Conservation (phyloP, 2,329 filamentous ascomycete genomes). For the Drechslerella coelobrocha region DNA sequence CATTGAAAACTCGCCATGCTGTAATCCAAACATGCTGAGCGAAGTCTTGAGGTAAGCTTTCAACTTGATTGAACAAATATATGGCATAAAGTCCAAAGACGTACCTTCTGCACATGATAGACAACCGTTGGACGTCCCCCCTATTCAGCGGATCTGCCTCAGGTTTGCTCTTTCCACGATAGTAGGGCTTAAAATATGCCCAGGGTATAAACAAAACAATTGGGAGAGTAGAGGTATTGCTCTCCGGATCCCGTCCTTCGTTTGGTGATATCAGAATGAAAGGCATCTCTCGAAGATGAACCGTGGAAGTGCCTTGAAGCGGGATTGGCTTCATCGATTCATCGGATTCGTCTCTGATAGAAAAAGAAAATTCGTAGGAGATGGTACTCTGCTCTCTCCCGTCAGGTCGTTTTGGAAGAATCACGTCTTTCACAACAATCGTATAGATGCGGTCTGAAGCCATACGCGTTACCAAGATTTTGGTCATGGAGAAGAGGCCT, state of each 20-base stretch:
- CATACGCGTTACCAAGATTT: too few species aligned
- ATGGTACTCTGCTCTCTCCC: conserved; percentile 75
- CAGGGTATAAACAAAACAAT: conserved; percentile 67
- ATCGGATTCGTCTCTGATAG: conserved; percentile 52
- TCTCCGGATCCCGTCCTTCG: not conserved
- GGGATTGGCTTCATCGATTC: conserved; percentile 28
- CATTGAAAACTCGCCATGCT: conserved; percentile 33
- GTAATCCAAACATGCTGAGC: conserved; percentile 38
- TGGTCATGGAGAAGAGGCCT: too few species aligned
- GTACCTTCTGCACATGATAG: conserved; percentile 82
- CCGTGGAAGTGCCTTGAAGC: not conserved
- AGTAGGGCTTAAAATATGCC: conserved; percentile 72
- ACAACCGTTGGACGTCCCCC: conserved; percentile 69
- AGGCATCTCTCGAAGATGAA: not conserved
- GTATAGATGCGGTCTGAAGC: conserved; percentile 65
- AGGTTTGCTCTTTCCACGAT: conserved; percentile 70
- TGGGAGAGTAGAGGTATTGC: too few species aligned
- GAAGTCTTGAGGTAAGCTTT: conserved; percentile 3
- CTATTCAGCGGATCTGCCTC: conserved; percentile 69
- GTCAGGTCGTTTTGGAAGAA: conserved; percentile 61
- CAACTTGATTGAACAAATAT: not conserved
- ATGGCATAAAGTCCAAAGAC: not conserved
- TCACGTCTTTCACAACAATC: conserved; percentile 74
- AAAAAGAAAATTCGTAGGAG: conserved; percentile 77
- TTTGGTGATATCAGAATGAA: not conserved